Evolutionary conservation across 345 rosid genomes (phyloP).

Genomic region (Nasturtium officinale): DNA sequence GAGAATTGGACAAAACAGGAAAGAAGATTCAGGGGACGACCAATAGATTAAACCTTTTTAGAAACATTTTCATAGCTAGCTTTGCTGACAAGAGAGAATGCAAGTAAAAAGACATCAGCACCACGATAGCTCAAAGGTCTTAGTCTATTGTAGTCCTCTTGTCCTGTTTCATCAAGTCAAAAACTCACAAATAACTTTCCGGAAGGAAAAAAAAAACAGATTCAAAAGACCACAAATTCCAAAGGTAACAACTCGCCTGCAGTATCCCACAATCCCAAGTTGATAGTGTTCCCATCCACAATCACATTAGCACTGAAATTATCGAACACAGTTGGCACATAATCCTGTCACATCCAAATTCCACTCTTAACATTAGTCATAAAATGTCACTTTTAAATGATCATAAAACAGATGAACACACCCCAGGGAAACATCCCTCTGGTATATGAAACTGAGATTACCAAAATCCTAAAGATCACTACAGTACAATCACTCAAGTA

Average conservation of each 20-base stretch:
- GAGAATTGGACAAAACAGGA: not conserved
- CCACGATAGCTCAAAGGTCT: conserved; percentile 94
- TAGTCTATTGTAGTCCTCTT: conserved; percentile 88
- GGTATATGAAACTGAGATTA: not conserved
- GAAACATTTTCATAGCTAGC: conserved; percentile 92
- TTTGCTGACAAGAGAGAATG: conserved; percentile 91
- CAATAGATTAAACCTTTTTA: conserved; percentile 59
- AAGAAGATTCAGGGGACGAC: not conserved
- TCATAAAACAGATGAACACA: not conserved
- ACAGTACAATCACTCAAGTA: conserved; percentile 1
- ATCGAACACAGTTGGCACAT: conserved; percentile 86
- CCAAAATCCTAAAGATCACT: conserved; percentile 10
- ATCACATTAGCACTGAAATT: conserved; percentile 85
- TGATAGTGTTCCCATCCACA: conserved; percentile 82
- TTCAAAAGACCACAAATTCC: not conserved
- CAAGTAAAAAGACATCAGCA: conserved; percentile 86
- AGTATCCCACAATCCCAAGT: conserved; percentile 85
- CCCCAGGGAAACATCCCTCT: not conserved
- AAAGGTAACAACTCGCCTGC: conserved; percentile 56
- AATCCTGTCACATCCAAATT: conserved; percentile 54
- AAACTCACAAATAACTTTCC: conserved; percentile 6
- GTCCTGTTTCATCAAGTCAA: conserved; percentile 58
- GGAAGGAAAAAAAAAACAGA: too few relatives aligned
- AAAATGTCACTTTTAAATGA: not conserved
- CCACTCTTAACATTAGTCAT: not conserved